Evolutionary conservation across 2,329 filamentous ascomycete species (phyloP), one percentile per base, ranked within the genome.

Genomic region (Xylaria sp.): DNA sequence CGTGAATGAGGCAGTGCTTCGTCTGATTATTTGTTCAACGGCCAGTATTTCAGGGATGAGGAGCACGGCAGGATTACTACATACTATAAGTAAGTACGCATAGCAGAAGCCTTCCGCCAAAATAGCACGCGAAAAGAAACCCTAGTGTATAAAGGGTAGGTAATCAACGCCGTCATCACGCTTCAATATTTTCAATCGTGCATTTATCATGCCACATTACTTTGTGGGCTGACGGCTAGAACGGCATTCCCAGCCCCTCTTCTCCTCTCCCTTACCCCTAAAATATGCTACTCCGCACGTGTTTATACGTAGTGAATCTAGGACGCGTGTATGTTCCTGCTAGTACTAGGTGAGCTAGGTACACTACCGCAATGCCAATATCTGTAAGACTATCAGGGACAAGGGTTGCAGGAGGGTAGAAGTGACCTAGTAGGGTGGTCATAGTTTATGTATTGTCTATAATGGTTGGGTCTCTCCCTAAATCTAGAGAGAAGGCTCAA

Each of bases 361-460:
- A n/a, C n/a, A n/a, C n/a, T n/a, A 63, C 62, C 21, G 58, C 65
- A 58, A 70, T 59, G 63, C 69, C 62, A 25, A 70, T 66, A 37
- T 70, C 65, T 54, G 62, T 63, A 13, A 62, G 21, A n/a, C n/a
- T n/a, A n/a, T n/a, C n/a, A n/a, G n/a, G n/a, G n/a, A n/a, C n/a
- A n/a, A n/a, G n/a, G n/a, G n/a, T n/a, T n/a, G n/a, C n/a, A n/a
- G n/a, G n/a, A n/a, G n/a, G n/a, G n/a, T n/a, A n/a, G n/a, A n/a
- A n/a, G n/a, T n/a, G n/a, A n/a, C n/a, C n/a, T n/a, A n/a, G n/a
- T n/a, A n/a, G n/a, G n/a, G n/a, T n/a, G n/a, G n/a, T n/a, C n/a
- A n/a, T n/a, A n/a, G n/a, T n/a, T n/a, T n/a, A n/a, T n/a, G n/a
- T n/a, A n/a, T n/a, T n/a, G n/a, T n/a, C n/a, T n/a, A n/a, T n/a